phyloP scores from a whole-genome alignment of 2,329 filamentous ascomycete species.

The Corynespora cassiicola region DNA sequence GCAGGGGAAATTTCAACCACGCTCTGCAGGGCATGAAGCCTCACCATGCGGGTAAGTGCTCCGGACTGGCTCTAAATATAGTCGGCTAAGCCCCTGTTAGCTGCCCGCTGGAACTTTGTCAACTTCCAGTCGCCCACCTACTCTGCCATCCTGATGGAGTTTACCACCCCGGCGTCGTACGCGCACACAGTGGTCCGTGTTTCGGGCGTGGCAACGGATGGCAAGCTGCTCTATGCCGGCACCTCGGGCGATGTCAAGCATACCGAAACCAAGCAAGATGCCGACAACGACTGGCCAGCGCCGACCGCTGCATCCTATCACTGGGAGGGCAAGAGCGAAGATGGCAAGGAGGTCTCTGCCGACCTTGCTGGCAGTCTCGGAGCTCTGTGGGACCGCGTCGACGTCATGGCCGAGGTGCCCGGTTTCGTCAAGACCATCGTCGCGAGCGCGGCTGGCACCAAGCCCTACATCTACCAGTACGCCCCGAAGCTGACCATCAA shows the following conservation, averaged over 20 bases:
- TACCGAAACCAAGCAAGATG: constrained; percentile 72
- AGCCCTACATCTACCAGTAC: constrained; percentile 98
- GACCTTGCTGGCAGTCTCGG: constrained; percentile 73
- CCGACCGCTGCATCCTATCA: constrained; percentile 76
- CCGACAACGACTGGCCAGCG: constrained; percentile 86
- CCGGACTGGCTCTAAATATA: neutral
- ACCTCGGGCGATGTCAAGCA: constrained; percentile 71
- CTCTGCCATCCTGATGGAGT: constrained; percentile 95
- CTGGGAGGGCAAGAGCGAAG: constrained; percentile 80
- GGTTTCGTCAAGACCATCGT: constrained; percentile 96
- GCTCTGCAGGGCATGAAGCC: constrained; percentile 99
- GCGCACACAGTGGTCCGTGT: constrained; percentile 84
- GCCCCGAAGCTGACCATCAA: constrained; percentile 76
- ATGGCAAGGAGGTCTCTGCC: constrained; percentile 75
- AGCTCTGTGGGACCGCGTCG: constrained; percentile 78
- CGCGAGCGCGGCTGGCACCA: constrained; percentile 84
- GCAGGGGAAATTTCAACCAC: constrained; percentile 79
- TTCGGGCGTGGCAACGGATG: constrained; percentile 81
- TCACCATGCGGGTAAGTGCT: constrained; percentile 78
- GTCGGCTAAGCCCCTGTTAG: too few relatives aligned
- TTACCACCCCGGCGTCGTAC: constrained; percentile 91
- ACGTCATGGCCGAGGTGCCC: constrained; percentile 96
- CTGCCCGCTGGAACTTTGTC: constrained; percentile 90
- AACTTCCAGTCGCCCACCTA: constrained; percentile 88
- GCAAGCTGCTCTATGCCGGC: constrained; percentile 78